phyloP scores from a whole-genome alignment of 441 rosid genomes.

The Metrosideros polymorpha region DNA sequence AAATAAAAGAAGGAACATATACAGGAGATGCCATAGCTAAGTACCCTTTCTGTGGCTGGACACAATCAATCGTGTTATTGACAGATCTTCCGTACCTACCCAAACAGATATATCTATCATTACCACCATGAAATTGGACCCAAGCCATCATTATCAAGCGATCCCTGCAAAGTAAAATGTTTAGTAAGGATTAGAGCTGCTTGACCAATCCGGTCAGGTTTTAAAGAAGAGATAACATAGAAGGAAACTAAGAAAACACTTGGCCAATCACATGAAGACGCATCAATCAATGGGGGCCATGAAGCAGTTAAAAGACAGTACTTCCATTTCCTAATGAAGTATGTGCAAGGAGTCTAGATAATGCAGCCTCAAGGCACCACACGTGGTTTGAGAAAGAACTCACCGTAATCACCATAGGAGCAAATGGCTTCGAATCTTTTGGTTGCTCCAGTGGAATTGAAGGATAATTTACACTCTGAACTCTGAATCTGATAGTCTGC shows the following conservation, averaged over 20 bases:
- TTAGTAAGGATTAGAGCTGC: not conserved
- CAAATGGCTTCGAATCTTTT: constrained; percentile 62
- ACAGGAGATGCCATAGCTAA: not conserved
- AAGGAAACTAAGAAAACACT: not conserved
- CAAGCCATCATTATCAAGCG: constrained; percentile 55
- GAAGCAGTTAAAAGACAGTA: not conserved
- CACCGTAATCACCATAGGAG: constrained; percentile 78
- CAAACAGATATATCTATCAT: not conserved
- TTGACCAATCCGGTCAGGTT: not conserved
- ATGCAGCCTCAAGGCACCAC: not conserved
- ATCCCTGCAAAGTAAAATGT: constrained; percentile 37
- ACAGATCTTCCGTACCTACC: not conserved
- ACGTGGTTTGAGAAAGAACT: constrained; percentile 20
- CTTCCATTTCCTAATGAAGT: not conserved
- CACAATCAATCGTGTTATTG: not conserved
- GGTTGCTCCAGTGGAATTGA: constrained; percentile 58
- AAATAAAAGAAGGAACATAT: not conserved
- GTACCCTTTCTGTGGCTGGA: not conserved
- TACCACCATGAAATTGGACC: constrained; percentile 86
- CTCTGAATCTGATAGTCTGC: constrained; percentile 63
- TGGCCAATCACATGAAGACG: not conserved
- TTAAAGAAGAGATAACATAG: not conserved
- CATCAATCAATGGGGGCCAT: not conserved
- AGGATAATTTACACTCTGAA: constrained; percentile 44
- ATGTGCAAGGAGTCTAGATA: not conserved